Percentiles rank a stretch among this genome's conserved stretches.
Conservation (phyloP, 2,329 filamentous ascomycete genomes). For the Aureobasidium sp. region DNA sequence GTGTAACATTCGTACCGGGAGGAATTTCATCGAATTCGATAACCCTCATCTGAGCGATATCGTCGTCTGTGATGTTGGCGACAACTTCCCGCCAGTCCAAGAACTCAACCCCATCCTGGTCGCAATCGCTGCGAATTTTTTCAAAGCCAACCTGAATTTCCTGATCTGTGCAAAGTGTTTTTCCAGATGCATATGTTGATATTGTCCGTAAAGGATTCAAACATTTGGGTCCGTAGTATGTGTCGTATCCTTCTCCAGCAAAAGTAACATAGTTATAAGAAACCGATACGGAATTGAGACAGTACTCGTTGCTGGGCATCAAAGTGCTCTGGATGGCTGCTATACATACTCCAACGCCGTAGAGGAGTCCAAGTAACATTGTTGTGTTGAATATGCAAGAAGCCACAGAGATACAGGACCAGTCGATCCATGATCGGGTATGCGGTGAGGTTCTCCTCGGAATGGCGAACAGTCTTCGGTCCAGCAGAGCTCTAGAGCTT, state of each 20-base stretch:
- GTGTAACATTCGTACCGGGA: neutral
- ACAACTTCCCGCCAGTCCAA: neutral
- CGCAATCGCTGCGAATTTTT: neutral
- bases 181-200: constrained; percentile 5
- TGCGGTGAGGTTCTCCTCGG: neutral
- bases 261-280: constrained; percentile 11
- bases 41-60: neutral
- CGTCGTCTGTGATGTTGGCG: neutral
- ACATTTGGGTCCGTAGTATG: constrained; percentile 9
- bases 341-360: neutral
- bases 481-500: neutral
- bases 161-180: neutral
- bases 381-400: neutral
- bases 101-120: neutral
- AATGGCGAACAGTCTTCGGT: neutral
- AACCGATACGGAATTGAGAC: neutral
- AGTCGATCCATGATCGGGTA: neutral
- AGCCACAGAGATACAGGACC: neutral
- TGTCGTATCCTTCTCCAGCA: neutral
- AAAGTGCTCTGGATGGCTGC: neutral
- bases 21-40: constrained; percentile 1
- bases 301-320: constrained; percentile 8
- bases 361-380: neutral
- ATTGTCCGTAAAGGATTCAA: neutral
- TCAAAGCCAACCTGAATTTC: neutral